Evolutionary conservation across 371 early-diverging fungal species (phyloP).

Genomic region (Apophysomyces sp.): DNA sequence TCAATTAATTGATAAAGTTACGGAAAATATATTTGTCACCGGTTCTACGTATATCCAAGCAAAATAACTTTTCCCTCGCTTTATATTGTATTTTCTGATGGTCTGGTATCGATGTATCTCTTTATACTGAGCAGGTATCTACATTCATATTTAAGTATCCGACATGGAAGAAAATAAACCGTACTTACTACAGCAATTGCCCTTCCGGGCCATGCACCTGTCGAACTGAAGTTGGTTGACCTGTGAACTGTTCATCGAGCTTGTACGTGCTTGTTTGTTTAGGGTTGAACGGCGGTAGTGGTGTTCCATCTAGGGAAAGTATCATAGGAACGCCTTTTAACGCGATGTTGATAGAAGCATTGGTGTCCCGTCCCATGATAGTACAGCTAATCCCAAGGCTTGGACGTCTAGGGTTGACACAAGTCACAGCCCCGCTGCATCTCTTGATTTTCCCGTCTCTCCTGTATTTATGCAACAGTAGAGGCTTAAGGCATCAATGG

Average conservation of each 20-base stretch:
- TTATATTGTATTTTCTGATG: too few species aligned
- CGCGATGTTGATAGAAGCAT: background rate
- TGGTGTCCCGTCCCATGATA: background rate
- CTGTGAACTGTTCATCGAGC: background rate
- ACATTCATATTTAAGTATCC: background rate
- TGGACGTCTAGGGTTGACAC: background rate
- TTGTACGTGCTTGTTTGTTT: background rate
- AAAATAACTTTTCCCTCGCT: too few species aligned
- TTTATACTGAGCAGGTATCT: background rate
- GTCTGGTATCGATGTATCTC: too few species aligned
- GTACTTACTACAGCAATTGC: background rate
- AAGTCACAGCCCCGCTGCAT: background rate
- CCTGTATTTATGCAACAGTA: background rate
- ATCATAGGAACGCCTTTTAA: background rate
- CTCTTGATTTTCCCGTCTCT: background rate
- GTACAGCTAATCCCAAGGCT: background rate
- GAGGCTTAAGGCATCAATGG: background rate
- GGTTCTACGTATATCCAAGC: too few species aligned
- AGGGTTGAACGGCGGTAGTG: background rate
- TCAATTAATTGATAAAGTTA: too few species aligned
- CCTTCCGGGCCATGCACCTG: background rate
- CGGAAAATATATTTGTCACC: too few species aligned
- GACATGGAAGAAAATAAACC: background rate
- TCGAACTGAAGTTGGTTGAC: background rate
- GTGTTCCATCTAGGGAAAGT: background rate